Base-by-base conservation (phyloP, 331 rosid species). In the Pyracantha coccinea region DNA sequence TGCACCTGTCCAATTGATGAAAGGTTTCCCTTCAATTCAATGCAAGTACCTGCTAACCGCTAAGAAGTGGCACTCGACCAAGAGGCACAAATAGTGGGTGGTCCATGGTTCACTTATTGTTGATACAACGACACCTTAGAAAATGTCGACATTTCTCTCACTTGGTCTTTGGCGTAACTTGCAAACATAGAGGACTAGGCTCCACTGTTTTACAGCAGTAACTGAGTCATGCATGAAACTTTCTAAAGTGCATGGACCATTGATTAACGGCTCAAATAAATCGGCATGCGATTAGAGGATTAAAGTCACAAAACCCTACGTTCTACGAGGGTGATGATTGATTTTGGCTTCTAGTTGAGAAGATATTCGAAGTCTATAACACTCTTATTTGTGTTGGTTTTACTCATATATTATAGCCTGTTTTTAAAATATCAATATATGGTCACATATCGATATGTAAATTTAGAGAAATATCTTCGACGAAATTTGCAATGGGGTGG, bases 21-120 rank as follows among this genome's bases (percentile, higher is more conserved):
- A 62, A 62, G 53, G 45, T 38, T 38, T 38, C 4, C 38, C 71
- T 41, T 77, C 28, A 53, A 16, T 29, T 8, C 20, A 33, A 19
- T 57, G 17, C 31, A 60, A 24, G 33, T 60, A 60, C 66, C 28
- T 38, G 45, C 45, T n/a, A n/a, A n/a, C n/a, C n/a, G n/a, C n/a
- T 0, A 35, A 38, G 4, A 38, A 38, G 33, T 57, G 14, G 3
- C 29, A 20, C 41, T 25, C 33, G 57, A 55, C 58, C 77, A 71
- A 15, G 5, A 57, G 32, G 50, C 50, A 25, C 70, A 11, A 10
- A 14, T 50, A 9, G 71, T 77, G 75, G 75, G 78, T 77, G 81
- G 78, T 72, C 81, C 78, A 47, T 32, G 54, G 47, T 77, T 71
- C 81, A 72, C 50, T 59, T 35, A n/a, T 71, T 38, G n/a, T 35